Conservation (phyloP, 1,139 yeast genomes). For the Saccharomyces hybrid region DNA sequence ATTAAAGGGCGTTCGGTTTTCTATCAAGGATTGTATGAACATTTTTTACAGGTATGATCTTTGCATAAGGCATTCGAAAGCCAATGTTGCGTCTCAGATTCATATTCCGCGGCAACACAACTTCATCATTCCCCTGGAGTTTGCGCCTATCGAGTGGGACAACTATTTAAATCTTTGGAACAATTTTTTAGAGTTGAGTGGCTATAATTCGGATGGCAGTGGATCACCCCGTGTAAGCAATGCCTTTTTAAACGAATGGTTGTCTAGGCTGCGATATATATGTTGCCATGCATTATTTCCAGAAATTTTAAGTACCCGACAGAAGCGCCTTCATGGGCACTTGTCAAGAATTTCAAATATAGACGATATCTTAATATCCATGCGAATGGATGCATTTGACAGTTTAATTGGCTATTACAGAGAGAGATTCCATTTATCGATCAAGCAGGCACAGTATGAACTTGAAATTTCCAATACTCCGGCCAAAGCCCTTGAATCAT, state of each 20-base stretch:
- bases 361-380: constrained; percentile 55
- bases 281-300: constrained; percentile 82
- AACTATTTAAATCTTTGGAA: constrained; percentile 60
- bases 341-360: constrained; percentile 42
- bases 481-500: not conserved
- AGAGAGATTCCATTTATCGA: constrained; percentile 34
- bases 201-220: constrained; percentile 50
- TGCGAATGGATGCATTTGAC: constrained; percentile 48
- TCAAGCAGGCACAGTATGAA: constrained; percentile 55
- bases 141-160: constrained; percentile 75
- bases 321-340: constrained; percentile 3
- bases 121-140: constrained; percentile 59
- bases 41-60: constrained; percentile 28
- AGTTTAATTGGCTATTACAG: constrained; percentile 45
- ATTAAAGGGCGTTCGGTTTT: constrained; percentile 17
- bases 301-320: constrained; percentile 15
- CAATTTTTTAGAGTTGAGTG: constrained; percentile 44
- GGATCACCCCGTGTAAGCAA: constrained; percentile 42
- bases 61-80: constrained; percentile 74
- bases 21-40: constrained; percentile 20
- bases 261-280: constrained; percentile 59
- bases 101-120: constrained; percentile 70
- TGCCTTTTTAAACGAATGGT: constrained; percentile 44
- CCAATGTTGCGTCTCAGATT: constrained; percentile 72
- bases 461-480: constrained; percentile 15